Evolutionary conservation across 768 basidiomycete species (phyloP).

Genomic region (Mycena olivaceomarginata): DNA sequence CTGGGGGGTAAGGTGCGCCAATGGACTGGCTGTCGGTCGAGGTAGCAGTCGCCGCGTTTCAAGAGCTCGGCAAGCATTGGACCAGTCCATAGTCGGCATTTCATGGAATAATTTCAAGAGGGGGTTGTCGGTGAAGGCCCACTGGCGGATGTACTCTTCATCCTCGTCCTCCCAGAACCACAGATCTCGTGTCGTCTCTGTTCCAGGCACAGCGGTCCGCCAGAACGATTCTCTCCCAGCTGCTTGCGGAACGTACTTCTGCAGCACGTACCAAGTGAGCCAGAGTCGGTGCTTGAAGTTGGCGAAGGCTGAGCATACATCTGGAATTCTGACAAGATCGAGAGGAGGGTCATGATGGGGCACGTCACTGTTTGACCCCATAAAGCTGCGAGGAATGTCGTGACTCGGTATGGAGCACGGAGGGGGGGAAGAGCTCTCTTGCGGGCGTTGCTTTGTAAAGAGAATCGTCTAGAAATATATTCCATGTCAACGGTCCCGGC

Average conservation of each 20-base stretch:
- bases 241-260: neutral
- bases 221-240: neutral
- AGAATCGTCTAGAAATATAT: too few species aligned
- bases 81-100: constrained; percentile 25
- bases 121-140: neutral
- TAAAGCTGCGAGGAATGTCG: too few species aligned
- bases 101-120: neutral
- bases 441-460: too few species aligned
- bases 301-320: neutral
- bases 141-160: neutral
- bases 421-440: too few species aligned
- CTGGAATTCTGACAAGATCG: neutral
- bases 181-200: neutral
- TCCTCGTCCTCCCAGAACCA: neutral
- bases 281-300: constrained; percentile 2
- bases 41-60: neutral
- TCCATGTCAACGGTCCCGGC: rapidly evolving
- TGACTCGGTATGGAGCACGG: too few species aligned
- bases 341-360: too few species aligned
- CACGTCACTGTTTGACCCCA: too few species aligned
- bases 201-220: neutral
- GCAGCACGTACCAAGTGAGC: neutral
- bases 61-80: neutral
- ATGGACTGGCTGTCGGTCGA: neutral
- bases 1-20: constrained; percentile 5